phyloP scores from a whole-genome alignment of 2,329 filamentous ascomycete species.

The Fusarium papillatum region DNA sequence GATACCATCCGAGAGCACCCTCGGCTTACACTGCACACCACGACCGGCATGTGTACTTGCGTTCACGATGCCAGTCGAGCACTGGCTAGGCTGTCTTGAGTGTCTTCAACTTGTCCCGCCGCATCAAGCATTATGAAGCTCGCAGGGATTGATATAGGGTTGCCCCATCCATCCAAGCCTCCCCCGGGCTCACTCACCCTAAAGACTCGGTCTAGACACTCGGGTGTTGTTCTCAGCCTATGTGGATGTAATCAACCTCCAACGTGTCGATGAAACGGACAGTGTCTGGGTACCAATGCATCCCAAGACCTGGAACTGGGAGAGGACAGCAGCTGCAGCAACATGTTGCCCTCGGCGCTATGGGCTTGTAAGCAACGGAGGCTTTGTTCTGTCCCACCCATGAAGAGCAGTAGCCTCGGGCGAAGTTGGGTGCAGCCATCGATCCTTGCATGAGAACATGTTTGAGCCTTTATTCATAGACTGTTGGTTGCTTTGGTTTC shows the following conservation, averaged over 20 bases:
- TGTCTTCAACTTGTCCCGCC: neutral
- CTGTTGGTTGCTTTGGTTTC: neutral
- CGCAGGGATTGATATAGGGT: neutral
- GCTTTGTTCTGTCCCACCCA: neutral
- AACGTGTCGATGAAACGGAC: neutral
- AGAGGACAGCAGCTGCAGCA: neutral
- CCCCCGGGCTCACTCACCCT: neutral
- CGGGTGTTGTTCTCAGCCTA: neutral
- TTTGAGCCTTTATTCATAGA: neutral
- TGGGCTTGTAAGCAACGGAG: neutral
- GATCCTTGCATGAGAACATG: neutral
- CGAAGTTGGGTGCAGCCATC: neutral
- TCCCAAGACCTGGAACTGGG: neutral
- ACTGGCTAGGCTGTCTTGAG: neutral
- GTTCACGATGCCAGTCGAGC: neutral
- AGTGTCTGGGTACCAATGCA: neutral
- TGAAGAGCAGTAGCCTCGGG: neutral
- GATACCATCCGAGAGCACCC: constrained; percentile 14
- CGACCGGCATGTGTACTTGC: neutral
- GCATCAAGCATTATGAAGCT: neutral
- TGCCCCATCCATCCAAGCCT: neutral
- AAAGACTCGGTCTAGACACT: neutral
- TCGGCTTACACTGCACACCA: constrained; percentile 6
- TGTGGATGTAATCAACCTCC: neutral
- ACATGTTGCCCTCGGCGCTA: neutral